Conservation (phyloP, 2,329 filamentous ascomycete species). For the Talaromyces amestolkiae region DNA sequence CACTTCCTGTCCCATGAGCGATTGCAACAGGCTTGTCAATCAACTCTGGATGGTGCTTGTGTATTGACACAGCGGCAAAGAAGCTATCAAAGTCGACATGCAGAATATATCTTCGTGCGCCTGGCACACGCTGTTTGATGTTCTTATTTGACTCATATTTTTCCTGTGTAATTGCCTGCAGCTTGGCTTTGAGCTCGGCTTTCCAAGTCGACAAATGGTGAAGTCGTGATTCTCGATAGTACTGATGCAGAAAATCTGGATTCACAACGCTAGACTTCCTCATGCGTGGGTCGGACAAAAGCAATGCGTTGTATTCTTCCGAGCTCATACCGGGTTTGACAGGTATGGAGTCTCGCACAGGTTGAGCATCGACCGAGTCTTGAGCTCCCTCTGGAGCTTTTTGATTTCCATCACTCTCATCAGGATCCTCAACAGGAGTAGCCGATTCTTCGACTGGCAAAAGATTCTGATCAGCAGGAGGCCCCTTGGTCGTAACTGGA, state of each 20-base stretch:
- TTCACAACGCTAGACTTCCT: slow-evolving; percentile 89
- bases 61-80: slow-evolving; percentile 88
- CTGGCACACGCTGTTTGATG: slow-evolving; percentile 56
- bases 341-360: slow-evolving; percentile 22
- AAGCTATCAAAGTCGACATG: slow-evolving; percentile 99
- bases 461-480: background rate
- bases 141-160: slow-evolving; percentile 51
- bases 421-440: background rate
- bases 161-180: slow-evolving; percentile 76
- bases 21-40: slow-evolving; percentile 79
- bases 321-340: slow-evolving; percentile 63
- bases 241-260: slow-evolving; percentile 89
- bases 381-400: background rate
- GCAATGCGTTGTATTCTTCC: slow-evolving; percentile 85
- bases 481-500: background rate
- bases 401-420: background rate
- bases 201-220: slow-evolving; percentile 98
- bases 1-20: slow-evolving; percentile 78
- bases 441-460: background rate
- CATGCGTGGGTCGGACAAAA: slow-evolving; percentile 80
- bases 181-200: slow-evolving; percentile 82
- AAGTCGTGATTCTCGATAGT: slow-evolving; percentile 88
- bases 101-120: slow-evolving; percentile 75
- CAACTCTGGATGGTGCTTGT: slow-evolving; percentile 70
- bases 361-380: background rate